Conservation (phyloP, 805 yeast genomes). For the Scheffersomyces ergatensis region DNA sequence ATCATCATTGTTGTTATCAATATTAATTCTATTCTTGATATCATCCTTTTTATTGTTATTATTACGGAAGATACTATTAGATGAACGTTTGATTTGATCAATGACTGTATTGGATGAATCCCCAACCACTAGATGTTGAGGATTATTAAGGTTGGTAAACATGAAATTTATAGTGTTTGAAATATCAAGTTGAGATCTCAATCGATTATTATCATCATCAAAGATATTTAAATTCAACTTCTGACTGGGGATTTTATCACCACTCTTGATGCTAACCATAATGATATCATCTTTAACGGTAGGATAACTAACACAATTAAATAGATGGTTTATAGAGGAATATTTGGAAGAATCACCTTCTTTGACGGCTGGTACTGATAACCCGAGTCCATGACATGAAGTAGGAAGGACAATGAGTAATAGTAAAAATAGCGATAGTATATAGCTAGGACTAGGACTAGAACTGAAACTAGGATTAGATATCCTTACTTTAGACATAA, state of each 20-base stretch:
- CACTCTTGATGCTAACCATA: slow-evolving; percentile 28
- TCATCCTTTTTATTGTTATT: neutral
- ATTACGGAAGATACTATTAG: neutral
- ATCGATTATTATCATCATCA: slow-evolving; percentile 33
- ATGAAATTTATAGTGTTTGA: slow-evolving; percentile 29
- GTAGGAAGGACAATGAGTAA: neutral
- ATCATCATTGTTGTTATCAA: too few relatives aligned
- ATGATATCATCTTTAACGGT: slow-evolving; percentile 37
- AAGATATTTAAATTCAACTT: slow-evolving; percentile 32
- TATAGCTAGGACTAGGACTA: too few relatives aligned
- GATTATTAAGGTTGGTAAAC: slow-evolving; percentile 36
- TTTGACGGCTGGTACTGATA: slow-evolving; percentile 31
- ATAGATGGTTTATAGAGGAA: slow-evolving; percentile 27
- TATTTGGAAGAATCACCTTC: slow-evolving; percentile 26
- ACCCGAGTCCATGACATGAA: slow-evolving; percentile 23
- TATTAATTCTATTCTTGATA: slow-evolving; percentile 1
- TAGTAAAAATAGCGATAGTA: neutral
- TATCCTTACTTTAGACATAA: neutral
- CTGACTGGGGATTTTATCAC: slow-evolving; percentile 32
- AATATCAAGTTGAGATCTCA: slow-evolving; percentile 30
- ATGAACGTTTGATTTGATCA: slow-evolving; percentile 1
- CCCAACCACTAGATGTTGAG: slow-evolving; percentile 12
- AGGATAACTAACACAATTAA: slow-evolving; percentile 34
- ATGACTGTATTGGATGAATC: neutral
- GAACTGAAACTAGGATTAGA: neutral